Conservation (phyloP, 1,284 basidiomycete species). For the Heterobasidion irregulare region DNA sequence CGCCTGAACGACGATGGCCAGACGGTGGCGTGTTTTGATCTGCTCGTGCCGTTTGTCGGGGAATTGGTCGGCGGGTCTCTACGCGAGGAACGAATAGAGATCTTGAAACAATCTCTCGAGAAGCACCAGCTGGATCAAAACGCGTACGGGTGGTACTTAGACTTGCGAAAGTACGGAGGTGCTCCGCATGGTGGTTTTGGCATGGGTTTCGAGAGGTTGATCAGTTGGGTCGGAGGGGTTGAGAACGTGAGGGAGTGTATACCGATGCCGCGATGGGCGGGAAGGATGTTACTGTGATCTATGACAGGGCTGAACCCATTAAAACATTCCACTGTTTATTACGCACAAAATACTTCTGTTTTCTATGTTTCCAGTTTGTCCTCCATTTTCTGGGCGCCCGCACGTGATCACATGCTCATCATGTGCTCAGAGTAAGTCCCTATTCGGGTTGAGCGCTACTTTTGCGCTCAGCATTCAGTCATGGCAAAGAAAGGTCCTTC, state of each 20-base stretch:
- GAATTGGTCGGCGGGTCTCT: conserved; percentile 92
- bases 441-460: too few relatives aligned
- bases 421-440: background rate
- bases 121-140: conserved; percentile 39
- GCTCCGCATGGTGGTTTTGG: conserved; percentile 91
- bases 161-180: conserved; percentile 74
- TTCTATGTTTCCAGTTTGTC: background rate
- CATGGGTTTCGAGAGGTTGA: conserved; percentile 84
- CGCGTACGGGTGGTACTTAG: conserved; percentile 80
- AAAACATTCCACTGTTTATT: background rate
- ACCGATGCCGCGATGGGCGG: conserved; percentile 85
- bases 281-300: conserved; percentile 50
- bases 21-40: conserved; percentile 91
- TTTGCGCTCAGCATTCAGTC: background rate
- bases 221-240: conserved; percentile 78
- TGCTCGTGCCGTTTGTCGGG: conserved; percentile 83
- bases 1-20: conserved; percentile 42
- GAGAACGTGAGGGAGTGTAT: conserved; percentile 86
- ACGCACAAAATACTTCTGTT: background rate
- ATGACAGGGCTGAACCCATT: conserved; percentile 16
- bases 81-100: conserved; percentile 72
- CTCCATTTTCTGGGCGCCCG: background rate
- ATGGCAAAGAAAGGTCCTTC: background rate
- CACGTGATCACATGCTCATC: background rate
- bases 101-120: conserved; percentile 46